These are phyloP conservation scores for Aurinia saxatilis DNA, from an alignment of 345 rosid genomes.

Conservation along the genomic window DNA sequence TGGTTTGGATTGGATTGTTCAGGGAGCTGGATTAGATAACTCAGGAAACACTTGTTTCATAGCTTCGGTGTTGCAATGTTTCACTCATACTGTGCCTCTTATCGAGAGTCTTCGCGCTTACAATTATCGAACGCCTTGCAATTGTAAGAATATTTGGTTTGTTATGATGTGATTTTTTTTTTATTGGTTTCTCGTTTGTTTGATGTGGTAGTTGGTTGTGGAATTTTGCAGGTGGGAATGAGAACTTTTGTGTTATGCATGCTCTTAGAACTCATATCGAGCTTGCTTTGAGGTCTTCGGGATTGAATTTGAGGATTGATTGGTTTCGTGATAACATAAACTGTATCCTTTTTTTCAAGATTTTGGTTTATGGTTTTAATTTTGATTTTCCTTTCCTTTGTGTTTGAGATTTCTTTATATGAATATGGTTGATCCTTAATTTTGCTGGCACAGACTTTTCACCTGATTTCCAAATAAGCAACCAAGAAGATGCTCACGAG, in stretches of 20 bases:
- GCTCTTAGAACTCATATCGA: constrained; percentile 55
- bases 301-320: constrained; percentile 38
- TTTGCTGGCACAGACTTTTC: constrained; percentile 50
- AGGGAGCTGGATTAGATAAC: constrained; percentile 89
- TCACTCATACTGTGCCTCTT: constrained; percentile 78
- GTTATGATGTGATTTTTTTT: not conserved
- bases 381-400: too few relatives aligned
- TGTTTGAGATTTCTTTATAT: not conserved
- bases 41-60: constrained; percentile 86
- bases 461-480: constrained; percentile 42
- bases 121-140: constrained; percentile 38
- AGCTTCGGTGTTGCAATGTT: constrained; percentile 80
- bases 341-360: constrained; percentile 39
- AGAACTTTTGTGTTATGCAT: constrained; percentile 57
- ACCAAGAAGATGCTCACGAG: constrained; percentile 93
- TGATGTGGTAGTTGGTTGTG: not conserved
- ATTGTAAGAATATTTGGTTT: constrained; percentile 24
- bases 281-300: constrained; percentile 51
- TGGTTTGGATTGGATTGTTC: not conserved
- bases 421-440: constrained; percentile 33
- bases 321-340: constrained; percentile 48
- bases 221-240: constrained; percentile 37
- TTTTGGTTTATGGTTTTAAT: not conserved
- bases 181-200: not conserved
- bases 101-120: constrained; percentile 47